Evolutionary conservation across 176 grass and related monocot species (phyloP), one percentile per base, ranked within the genome.

Genomic region (Tillandsia fasciculata): DNA sequence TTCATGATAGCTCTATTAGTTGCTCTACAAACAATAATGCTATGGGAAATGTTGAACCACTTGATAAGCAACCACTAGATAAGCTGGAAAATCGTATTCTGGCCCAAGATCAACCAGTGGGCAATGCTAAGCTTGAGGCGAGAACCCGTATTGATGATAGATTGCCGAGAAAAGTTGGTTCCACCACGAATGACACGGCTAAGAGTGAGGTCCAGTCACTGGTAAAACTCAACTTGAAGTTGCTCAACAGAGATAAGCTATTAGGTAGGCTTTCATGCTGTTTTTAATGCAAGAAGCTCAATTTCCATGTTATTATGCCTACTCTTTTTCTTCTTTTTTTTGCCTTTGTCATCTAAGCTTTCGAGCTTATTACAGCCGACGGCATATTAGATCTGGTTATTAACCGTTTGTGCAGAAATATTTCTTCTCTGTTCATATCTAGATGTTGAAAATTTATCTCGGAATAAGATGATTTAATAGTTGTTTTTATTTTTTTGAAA

Each of bases 161-260:
- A 81, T 84, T 74, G 10, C 14, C 48, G 13, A 85, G 69, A 58
- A 85, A 54, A 47, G 33, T 42, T 42, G 33, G 33, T 42, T 70
- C 48, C 48, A 79, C 12, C 28, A 67, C 70, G 17, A 29, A n/a
- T 58, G 82, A 86, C 64, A 73, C 14, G 53, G 66, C 64, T 65
- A 96, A 96, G 58, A 13, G 68, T 78, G 83, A 86, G 73, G 81
- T 91, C 49, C 90, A 84, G 70, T 70, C 50, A 12, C 75, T 91
- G 72, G 85, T 80, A n/a, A 72, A 84, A 66, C 70, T 77, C 0
- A 82, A 84, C 68, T 49, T 96, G 61, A 86, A 85, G 71, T 68
- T 77, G 54, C 76, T 91, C 24, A 83, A 77, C 69, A 91, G 70
- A 88, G 83, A 96, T 76, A 80, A 84, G 83, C 78, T 66, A 66